phyloP scores from a whole-genome alignment of 129 eudicot species.

The Chrysanthemum seticuspe region DNA sequence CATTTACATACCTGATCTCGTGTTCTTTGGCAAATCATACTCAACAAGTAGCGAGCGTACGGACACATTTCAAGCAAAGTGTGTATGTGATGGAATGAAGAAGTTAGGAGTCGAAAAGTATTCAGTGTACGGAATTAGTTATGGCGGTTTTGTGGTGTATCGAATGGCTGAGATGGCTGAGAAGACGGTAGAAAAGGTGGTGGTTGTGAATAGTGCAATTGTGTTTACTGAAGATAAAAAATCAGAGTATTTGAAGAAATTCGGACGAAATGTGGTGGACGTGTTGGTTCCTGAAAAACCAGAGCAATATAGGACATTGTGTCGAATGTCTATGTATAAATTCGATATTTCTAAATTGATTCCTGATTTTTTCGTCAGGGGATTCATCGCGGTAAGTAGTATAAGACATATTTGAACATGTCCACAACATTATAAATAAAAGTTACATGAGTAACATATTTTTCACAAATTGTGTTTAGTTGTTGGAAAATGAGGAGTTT shows the following conservation, averaged over 20 bases:
- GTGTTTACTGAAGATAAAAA: slow-evolving; percentile 52
- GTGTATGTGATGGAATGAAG: slow-evolving; percentile 53
- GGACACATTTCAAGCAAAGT: slow-evolving; percentile 57
- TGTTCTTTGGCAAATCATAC: slow-evolving; percentile 69
- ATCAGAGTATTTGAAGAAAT: slow-evolving; percentile 37
- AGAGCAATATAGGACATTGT: slow-evolving; percentile 37
- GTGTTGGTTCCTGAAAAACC: slow-evolving; percentile 57
- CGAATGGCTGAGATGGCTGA: slow-evolving; percentile 69
- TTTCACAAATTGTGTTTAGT: too few species aligned
- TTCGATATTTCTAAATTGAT: slow-evolving; percentile 39
- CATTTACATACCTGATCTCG: slow-evolving; percentile 61
- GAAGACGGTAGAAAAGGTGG: slow-evolving; percentile 60
- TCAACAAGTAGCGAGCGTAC: slow-evolving; percentile 43
- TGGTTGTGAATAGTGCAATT: slow-evolving; percentile 65
- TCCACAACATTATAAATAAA: background rate
- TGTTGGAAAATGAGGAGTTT: too few species aligned
- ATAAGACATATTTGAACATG: background rate
- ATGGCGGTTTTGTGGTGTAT: slow-evolving; percentile 77
- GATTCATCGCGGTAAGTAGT: slow-evolving; percentile 52
- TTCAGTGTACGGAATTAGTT: slow-evolving; percentile 60
- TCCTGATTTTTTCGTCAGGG: slow-evolving; percentile 55
- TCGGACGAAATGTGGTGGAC: slow-evolving; percentile 47
- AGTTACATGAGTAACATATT: background rate
- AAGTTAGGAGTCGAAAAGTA: slow-evolving; percentile 64
- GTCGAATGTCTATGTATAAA: slow-evolving; percentile 45